Evolutionary conservation across 2,329 filamentous ascomycete species (phyloP), one percentile per base, ranked within the genome.

Genomic region (Claviceps pazoutovae): DNA sequence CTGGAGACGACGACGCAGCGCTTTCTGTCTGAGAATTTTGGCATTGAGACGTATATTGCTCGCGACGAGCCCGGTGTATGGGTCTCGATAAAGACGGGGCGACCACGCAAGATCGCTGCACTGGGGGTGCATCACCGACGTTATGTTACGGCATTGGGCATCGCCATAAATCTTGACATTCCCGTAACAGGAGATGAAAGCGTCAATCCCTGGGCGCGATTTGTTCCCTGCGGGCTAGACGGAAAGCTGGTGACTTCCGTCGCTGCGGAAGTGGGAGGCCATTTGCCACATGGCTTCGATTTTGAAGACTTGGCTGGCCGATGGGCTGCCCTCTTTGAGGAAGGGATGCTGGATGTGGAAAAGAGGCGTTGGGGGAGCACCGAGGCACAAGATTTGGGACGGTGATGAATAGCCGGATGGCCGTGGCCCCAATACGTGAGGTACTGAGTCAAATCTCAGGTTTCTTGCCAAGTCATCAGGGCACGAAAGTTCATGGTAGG

Each of bases 81-180:
- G 90, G 74, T 83, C 56, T 57, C 57, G 3, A 60, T 63, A 14
- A 47, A 59, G 46, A 44, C 52, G 19, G 56, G 53, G 8, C 53
- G 59, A 57, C 58, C 65, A 53, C 73, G 76, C 60, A 98, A 97
- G 72, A 89, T 98, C 58, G 88, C 88, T 0, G 89, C 90, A 0
- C 72, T 97, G 43, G 93, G 93, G 1, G 88, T 98, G n/a, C 90
- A 97, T 69, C 76, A 96, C 56, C 74, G 89, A 14, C 74, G 91
- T 46, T 83, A 94, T 66, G 77, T 97, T 39, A 89, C 83, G 23
- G 87, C 84, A 55, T 85, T 94, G 65, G 93, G 93, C 6, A 75
- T 95, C 37, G 90, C 87, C 2, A 64, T 96, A 64, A 88, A 95
- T 73, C 69, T 88, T n/a, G 69, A 71, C 57, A 80, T 83, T 52